Evolutionary conservation across 139 green algal species (phyloP), one percentile per base, ranked within the genome.

Genomic region (Tetradesmus lagerheimii): DNA sequence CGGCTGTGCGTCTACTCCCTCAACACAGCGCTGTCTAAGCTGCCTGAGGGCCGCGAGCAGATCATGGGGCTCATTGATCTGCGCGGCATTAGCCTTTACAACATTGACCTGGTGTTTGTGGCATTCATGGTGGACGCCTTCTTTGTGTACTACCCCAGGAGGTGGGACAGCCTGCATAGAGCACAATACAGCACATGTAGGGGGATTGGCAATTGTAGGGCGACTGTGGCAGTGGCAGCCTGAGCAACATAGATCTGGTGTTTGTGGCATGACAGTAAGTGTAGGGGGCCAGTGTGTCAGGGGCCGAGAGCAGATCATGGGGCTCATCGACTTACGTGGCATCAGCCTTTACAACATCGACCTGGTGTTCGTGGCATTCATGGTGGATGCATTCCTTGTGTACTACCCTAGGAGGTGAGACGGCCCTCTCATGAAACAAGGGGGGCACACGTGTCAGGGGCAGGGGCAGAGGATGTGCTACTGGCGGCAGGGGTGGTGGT

Each of bases 51-150:
- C 62, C 83, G 91, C 25, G 95, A 98, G 83, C 97, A 97, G 85
- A 92, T 99, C 31, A 89, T 99, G 47, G 97, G 97, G 57, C 96
- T 99, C 57, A 99, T 99, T 84, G 98, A 99, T 90, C 93, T 99
- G 74, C 90, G 93, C 9, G 96, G 93, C 80, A 99, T 99, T 90
- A 84, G 90, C 11, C 79, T 90, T 2, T 45, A 83, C 35, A 99
- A 99, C 91, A 95, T 95, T 5, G 98, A 99, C 83, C 93, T 99
- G 27, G 89, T 66, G 23, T 99, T 99, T 91, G 94, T 96, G 0
- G 92, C 93, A 0, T 99, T 99, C 90, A 93, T 99, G 94, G 96
- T 98, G 29, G 96, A 99, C 64, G 94, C 97, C 0, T 99, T 99
- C 91, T 99, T 99, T 90, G 94, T 96, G 43, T 98, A 98, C 90